Percentiles rank a stretch among this genome's conserved stretches.
Evolutionary conservation across 495 filamentous ascomycete genomes (phyloP).

Genomic region (Penicillium canescens): DNA sequence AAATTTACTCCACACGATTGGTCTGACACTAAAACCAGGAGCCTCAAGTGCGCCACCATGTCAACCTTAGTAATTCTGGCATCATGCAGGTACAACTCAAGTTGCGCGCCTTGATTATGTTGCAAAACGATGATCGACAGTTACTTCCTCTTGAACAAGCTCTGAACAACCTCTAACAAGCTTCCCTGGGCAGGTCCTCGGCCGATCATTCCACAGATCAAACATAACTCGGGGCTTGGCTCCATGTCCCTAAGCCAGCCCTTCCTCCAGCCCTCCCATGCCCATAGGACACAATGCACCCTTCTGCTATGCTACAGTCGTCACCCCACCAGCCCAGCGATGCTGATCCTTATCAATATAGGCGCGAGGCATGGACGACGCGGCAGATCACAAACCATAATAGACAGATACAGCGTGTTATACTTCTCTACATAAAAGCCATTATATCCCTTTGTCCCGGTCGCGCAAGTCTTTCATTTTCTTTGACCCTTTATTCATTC

Average conservation of each 20-base stretch:
- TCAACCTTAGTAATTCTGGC: background rate
- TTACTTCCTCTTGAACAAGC: background rate
- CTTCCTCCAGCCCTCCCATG: constrained; percentile 11
- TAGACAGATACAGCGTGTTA: constrained; percentile 9
- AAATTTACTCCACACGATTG: too few relatives aligned
- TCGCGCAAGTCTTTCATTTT: constrained; percentile 4
- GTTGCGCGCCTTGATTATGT: background rate
- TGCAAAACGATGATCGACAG: background rate
- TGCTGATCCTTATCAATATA: constrained; percentile 17
- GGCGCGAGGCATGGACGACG: constrained; percentile 21
- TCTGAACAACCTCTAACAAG: constrained; percentile 1
- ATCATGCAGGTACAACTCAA: background rate
- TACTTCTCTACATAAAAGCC: constrained; percentile 17
- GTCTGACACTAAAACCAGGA: too few relatives aligned
- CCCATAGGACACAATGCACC: constrained; percentile 5
- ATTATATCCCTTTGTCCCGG: constrained; percentile 12
- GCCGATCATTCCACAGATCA: constrained; percentile 26
- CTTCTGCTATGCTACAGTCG: constrained; percentile 18
- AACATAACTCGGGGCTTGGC: background rate
- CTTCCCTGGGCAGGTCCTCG: background rate
- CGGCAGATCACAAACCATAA: constrained; percentile 10
- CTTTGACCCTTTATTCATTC: constrained; percentile 18
- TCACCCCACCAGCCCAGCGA: constrained; percentile 9
- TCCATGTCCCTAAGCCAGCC: constrained; percentile 2
- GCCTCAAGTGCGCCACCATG: background rate